Evolutionary conservation across 345 rosid genomes (phyloP).

Genomic region (Ricinus communis): DNA sequence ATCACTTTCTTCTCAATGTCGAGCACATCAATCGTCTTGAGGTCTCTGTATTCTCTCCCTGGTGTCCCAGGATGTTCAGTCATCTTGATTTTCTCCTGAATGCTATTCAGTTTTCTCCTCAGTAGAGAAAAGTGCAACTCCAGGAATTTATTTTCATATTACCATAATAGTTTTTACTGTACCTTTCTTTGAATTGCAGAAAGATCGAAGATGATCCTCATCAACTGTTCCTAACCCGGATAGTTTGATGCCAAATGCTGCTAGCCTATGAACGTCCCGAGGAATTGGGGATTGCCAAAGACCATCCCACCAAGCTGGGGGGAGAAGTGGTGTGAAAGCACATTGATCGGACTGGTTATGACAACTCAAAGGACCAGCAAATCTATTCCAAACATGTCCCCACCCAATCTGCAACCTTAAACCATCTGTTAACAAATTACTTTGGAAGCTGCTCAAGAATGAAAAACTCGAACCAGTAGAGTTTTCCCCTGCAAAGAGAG

Average conservation of each 20-base stretch:
- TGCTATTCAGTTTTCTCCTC: neutral
- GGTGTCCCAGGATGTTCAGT: neutral
- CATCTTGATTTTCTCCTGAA: conserved; percentile 4
- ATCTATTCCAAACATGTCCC: conserved; percentile 98
- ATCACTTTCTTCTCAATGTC: neutral
- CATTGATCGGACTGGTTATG: conserved; percentile 71
- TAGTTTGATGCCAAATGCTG: conserved; percentile 64
- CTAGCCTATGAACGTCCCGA: conserved; percentile 64
- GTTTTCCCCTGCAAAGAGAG: conserved; percentile 61
- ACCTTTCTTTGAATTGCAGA: conserved; percentile 61
- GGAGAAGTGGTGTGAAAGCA: conserved; percentile 82
- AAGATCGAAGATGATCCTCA: conserved; percentile 53
- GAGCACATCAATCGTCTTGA: neutral
- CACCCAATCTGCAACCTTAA: conserved; percentile 78
- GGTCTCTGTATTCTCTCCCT: neutral
- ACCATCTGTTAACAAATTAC: conserved; percentile 63
- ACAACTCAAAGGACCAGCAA: conserved; percentile 91
- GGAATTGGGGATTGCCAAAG: conserved; percentile 90
- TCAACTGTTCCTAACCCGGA: conserved; percentile 77
- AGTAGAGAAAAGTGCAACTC: neutral
- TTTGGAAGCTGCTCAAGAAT: conserved; percentile 87
- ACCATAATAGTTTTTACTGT: conserved; percentile 47
- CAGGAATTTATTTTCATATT: conserved; percentile 21
- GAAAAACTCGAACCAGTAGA: conserved; percentile 52
- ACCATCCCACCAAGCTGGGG: conserved; percentile 99